Base-by-base conservation (phyloP, 2,329 filamentous ascomycete species). In the Chrysosporium queenslandicum region DNA sequence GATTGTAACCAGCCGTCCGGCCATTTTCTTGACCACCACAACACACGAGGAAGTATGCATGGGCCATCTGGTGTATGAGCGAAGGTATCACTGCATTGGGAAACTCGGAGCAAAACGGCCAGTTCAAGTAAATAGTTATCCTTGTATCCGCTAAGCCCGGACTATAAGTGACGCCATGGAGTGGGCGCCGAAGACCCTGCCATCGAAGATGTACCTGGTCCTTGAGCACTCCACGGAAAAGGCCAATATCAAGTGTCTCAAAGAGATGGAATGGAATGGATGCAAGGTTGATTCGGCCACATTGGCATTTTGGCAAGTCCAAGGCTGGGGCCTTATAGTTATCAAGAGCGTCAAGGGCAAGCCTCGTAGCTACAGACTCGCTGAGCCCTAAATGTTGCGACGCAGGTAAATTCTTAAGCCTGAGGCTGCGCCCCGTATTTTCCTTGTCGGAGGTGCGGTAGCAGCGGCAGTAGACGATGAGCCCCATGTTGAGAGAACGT, bases 1-100 rank as follows among this genome's bases (percentile, higher is more conserved):
- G 47, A 16, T 43, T 45, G 46, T 54, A n/a, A 18, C 9, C 21
- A 49, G 43, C 37, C 11, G 12, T 14, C 14, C 34, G 18, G 12
- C 36, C 23, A n/a, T 30, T 14, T 43, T 29, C 18, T 14, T 36
- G 20, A 27, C n/a, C 25, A n/a, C 55, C 58, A 30, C 58, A 59
- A 36, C 58, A 59, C 18, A 55, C 53, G 14, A 59, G 51, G 25
- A 56, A 59, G 43, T 59, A 59, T 3, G 58, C 58, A 49, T 59
- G 58, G 14, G 46, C 47, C 58, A 59, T 58, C 36, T 58, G 58
- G 37, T 59, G 58, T 32, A 59, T 54, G 5, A 59, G 48, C 4
- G 7, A 37, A 7, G 37, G 30, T 11, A 55, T 29, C 4, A 49
- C n/a, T n/a, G 49, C 29, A 23, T 18, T 37, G 9, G n/a, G 7